Evolutionary conservation across 1,284 basidiomycete species (phyloP), one percentile per base, ranked within the genome.

Genomic region (Leccinum pachyderme): DNA sequence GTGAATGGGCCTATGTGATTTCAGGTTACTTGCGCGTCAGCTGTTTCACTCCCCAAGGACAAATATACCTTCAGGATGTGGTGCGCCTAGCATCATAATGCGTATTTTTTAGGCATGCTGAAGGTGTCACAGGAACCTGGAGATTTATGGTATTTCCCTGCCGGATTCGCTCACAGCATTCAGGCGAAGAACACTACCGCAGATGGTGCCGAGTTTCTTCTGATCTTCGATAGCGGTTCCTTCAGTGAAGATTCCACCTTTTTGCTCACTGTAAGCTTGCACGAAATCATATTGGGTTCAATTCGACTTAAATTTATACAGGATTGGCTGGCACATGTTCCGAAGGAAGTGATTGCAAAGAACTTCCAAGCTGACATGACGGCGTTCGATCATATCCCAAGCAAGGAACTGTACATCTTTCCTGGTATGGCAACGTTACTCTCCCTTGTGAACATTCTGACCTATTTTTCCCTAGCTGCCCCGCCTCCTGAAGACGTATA

Each of bases 241-340:
- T 85, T 85, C 61, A 77, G 74, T 45, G 83, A 85, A 64, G 82
- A 85, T 51, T 67, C 72, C 4, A 86, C 83, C 0, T 85, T 86
- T 66, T 71, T 77, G 47, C 63, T 73, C 25, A 73, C 72, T 3
- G 67, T 55, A 43, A 53, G 69, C 44, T 4, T 22, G 12, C 13
- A 37, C 2, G 12, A 37, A 13, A 8, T 43, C n/a, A 33, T 25
- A 29, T 51, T 11, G 4, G 9, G 29, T 18, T 4, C 47, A 4
- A 8, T 32, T 50, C 12, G 31, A 29, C 35, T 43, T 22, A 25
- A 37, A 32, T 18, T 32, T 37, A 18, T 12, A 28, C 25, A 69
- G 67, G 81, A 83, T 55, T 82, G 80, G 81, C 66, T 81, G 37
- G 70, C 81, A 0, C 82, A 81, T 57, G 66, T 74, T 11, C 81